These are phyloP conservation scores for Ceratobasidium sp. DNA, from an alignment of 1,284 basidiomycete genomes.

Conservation along the genomic window DNA sequence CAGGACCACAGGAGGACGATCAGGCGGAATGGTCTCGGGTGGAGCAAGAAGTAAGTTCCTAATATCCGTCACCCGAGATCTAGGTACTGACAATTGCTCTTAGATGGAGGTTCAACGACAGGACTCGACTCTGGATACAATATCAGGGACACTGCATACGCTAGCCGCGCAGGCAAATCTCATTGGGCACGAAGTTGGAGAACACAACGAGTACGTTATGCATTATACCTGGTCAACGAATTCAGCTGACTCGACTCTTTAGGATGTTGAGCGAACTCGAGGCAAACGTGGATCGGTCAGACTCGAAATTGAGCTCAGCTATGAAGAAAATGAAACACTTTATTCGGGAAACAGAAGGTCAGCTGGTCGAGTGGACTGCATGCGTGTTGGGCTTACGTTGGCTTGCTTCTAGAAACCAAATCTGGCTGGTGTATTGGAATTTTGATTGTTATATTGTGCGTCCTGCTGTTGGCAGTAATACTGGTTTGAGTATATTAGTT, in stretches of 20 bases:
- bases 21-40: constrained; percentile 79
- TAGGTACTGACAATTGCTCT: neutral
- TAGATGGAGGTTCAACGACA: constrained; percentile 86
- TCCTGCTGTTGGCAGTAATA: constrained; percentile 60
- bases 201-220: constrained; percentile 80
- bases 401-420: constrained; percentile 62
- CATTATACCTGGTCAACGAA: neutral
- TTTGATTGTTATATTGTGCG: constrained; percentile 58
- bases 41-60: constrained; percentile 73
- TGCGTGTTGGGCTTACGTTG: neutral
- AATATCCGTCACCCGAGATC: neutral
- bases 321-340: constrained; percentile 80
- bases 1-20: constrained; percentile 59
- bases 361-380: constrained; percentile 38
- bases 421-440: constrained; percentile 72
- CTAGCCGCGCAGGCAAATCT: constrained; percentile 86
- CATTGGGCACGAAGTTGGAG: constrained; percentile 86
- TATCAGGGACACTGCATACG: constrained; percentile 80
- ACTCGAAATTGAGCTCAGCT: constrained; percentile 70
- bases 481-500: constrained; percentile 50
- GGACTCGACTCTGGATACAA: constrained; percentile 83
- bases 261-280: constrained; percentile 88
- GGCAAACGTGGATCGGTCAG: constrained; percentile 72
- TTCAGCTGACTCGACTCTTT: constrained; percentile 11
- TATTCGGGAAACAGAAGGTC: constrained; percentile 82